These are phyloP conservation scores for Fusarium sp. DNA, from an alignment of 2,329 filamentous ascomycete species.

Conservation along the genomic window DNA sequence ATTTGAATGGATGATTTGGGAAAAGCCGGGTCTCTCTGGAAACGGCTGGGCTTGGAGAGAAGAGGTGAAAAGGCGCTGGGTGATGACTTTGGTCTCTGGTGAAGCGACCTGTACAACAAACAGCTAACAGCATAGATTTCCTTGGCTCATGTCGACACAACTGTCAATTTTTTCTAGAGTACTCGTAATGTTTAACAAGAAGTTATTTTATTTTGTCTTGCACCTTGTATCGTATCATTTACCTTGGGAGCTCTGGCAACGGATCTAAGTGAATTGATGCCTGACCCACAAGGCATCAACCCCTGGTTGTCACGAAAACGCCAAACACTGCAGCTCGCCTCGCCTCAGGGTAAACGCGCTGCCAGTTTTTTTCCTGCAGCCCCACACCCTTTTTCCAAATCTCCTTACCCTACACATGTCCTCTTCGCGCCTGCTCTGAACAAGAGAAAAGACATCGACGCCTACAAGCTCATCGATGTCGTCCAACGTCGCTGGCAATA, in stretches of 20 bases:
- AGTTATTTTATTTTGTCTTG: neutral
- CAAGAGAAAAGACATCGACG: conserved; percentile 32
- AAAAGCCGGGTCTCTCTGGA: conserved; percentile 3
- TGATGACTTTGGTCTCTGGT: conserved; percentile 18
- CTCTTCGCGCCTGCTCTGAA: conserved; percentile 25
- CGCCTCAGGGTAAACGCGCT: conserved; percentile 31
- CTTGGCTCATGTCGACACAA: conserved; percentile 35
- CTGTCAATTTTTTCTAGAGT: conserved; percentile 26
- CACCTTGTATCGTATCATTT: neutral
- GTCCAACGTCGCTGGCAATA: conserved; percentile 35
- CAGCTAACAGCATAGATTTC: conserved; percentile 37
- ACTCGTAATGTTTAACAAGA: conserved; percentile 5
- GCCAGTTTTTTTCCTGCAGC: conserved; percentile 42
- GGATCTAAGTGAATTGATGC: conserved; percentile 18
- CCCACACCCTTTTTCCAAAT: conserved; percentile 40
- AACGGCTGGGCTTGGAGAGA: conserved; percentile 5
- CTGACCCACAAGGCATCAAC: conserved; percentile 36
- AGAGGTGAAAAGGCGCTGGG: conserved; percentile 18
- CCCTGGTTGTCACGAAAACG: conserved; percentile 20
- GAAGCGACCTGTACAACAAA: conserved; percentile 37
- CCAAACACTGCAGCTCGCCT: conserved; percentile 10
- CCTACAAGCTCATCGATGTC: conserved; percentile 41
- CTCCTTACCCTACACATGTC: conserved; percentile 41
- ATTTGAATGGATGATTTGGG: neutral
- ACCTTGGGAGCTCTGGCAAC: neutral